Evolutionary conservation across 768 basidiomycete species (phyloP).

Genomic region (Naematelia encephala): DNA sequence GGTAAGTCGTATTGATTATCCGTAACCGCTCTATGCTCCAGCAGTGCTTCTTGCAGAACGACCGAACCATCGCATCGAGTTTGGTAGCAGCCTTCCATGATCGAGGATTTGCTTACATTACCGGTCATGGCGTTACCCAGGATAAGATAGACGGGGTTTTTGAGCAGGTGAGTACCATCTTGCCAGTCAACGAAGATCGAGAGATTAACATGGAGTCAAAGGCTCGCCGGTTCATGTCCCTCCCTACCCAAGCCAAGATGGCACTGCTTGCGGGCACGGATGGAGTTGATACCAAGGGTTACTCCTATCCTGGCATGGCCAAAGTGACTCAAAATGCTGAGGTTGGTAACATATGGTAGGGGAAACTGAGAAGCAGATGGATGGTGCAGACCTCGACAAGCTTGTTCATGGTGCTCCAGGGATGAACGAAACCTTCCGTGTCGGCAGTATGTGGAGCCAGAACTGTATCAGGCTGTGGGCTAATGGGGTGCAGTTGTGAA

Average conservation of each 20-base stretch:
- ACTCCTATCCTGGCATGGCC: neutral
- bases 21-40: no score
- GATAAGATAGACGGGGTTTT: slow-evolving; percentile 29
- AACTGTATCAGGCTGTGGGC: neutral
- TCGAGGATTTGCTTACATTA: slow-evolving; percentile 39
- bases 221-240: neutral
- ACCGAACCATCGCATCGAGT: slow-evolving; percentile 15
- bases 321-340: neutral
- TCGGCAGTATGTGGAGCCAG: no score
- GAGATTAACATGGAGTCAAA: slow-evolving; percentile 13
- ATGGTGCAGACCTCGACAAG: neutral
- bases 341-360: neutral
- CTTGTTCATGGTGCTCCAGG: neutral
- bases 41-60: slow-evolving; percentile 1
- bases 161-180: slow-evolving; percentile 4
- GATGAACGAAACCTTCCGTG: neutral
- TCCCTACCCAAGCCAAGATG: slow-evolving; percentile 35
- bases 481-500: neutral
- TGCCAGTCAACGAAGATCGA: slow-evolving; percentile 5
- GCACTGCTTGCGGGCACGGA: neutral
- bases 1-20: neutral
- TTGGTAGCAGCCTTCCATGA: slow-evolving; percentile 35
- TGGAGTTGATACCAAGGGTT: neutral
- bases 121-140: slow-evolving; percentile 25
- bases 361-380: neutral